Percentiles rank a stretch among this genome's conserved stretches.
These are phyloP conservation scores for Colletotrichum limetticola DNA, from an alignment of 2,329 filamentous ascomycete genomes.

Conservation along the genomic window DNA sequence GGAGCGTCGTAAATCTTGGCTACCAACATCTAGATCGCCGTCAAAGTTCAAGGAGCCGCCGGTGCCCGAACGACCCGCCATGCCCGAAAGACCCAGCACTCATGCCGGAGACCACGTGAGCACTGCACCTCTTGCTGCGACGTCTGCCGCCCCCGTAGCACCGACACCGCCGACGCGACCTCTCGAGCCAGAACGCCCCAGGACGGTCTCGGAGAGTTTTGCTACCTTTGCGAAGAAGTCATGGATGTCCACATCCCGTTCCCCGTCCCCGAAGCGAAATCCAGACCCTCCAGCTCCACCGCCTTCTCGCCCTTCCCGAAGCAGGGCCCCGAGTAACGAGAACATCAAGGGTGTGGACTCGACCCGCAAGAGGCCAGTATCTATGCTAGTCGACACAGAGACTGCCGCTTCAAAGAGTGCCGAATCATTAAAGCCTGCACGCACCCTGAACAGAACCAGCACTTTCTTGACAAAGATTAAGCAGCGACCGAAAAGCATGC, in stretches of 20 bases:
- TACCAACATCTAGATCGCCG: constrained; percentile 57
- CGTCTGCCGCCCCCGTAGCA: constrained; percentile 21
- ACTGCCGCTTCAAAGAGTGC: constrained; percentile 45
- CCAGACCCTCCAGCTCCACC: constrained; percentile 37
- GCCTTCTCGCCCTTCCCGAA: constrained; percentile 36
- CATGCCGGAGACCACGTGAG: constrained; percentile 30
- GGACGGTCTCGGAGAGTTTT: constrained; percentile 57
- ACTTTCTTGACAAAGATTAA: constrained; percentile 64
- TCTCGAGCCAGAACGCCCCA: constrained; percentile 47
- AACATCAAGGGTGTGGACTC: constrained; percentile 43
- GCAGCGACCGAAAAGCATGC: constrained; percentile 54
- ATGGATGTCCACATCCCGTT: constrained; percentile 62
- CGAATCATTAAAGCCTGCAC: constrained; percentile 50
- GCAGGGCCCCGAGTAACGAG: constrained; percentile 23
- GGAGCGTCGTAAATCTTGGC: constrained; percentile 64
- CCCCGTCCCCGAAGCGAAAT: constrained; percentile 56
- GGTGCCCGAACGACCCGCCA: constrained; percentile 37
- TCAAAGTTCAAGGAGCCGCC: constrained; percentile 47
- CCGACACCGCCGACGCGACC: constrained; percentile 35
- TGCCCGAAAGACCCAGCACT: constrained; percentile 36
- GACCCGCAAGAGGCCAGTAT: constrained; percentile 44
- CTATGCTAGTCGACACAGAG: constrained; percentile 38
- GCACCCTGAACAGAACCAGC: constrained; percentile 55
- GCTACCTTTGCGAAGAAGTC: constrained; percentile 61
- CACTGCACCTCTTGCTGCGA: constrained; percentile 11